Evolutionary conservation across 345 rosid species (phyloP).

Genomic region (Moricandia arvensis): DNA sequence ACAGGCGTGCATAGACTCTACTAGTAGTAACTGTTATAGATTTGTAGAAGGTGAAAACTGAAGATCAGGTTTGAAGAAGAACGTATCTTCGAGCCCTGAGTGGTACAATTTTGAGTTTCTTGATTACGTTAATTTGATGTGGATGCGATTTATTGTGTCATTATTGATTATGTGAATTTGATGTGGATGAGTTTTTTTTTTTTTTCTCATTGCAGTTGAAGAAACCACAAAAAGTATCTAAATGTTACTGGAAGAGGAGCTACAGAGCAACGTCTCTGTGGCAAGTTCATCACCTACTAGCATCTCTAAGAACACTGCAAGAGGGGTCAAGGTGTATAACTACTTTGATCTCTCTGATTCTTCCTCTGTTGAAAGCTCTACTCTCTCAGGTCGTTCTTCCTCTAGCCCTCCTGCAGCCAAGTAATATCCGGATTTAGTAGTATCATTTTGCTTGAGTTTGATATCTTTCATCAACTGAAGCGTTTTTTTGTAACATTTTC

Average conservation of each 20-base stretch:
- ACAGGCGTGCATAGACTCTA: background rate
- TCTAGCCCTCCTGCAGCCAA: conserved; percentile 70
- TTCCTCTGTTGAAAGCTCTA: conserved; percentile 76
- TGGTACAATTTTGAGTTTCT: background rate
- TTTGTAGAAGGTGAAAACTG: conserved; percentile 7
- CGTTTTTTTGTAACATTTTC: background rate
- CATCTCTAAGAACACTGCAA: conserved; percentile 20
- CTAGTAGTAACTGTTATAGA: background rate
- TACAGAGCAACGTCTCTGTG: conserved; percentile 41
- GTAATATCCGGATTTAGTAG: conserved; percentile 37
- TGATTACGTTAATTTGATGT: background rate
- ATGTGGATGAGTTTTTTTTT: background rate
- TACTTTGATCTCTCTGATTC: conserved; percentile 78
- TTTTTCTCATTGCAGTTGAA: conserved; percentile 20
- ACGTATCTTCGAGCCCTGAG: no score
- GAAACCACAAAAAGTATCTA: conserved; percentile 9
- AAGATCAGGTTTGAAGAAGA: conserved; percentile 15
- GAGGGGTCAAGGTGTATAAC: conserved; percentile 62
- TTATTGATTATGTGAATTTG: conserved; percentile 1
- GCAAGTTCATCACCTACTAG: conserved; percentile 49
- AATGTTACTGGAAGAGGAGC: conserved; percentile 74
- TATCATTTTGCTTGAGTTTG: background rate
- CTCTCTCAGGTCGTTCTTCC: conserved; percentile 46
- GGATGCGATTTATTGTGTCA: background rate
- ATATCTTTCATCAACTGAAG: conserved; percentile 16